Evolutionary conservation across 139 green algal species (phyloP).

Genomic region (Chlamydomonas incerta): DNA sequence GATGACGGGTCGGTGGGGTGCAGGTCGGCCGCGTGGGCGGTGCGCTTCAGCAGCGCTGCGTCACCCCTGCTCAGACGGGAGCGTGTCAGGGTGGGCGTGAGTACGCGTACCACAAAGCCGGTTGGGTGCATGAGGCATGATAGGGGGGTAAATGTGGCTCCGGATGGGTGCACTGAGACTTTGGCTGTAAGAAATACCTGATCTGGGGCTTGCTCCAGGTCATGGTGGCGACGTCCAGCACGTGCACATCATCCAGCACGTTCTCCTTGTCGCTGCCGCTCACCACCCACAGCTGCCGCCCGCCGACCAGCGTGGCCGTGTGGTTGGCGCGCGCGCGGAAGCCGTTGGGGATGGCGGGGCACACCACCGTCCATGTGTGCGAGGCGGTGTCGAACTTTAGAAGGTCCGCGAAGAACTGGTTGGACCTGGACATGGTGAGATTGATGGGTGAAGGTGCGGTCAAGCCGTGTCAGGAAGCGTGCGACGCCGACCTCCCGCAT

Average conservation of each 20-base stretch:
- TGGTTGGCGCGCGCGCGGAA: conserved; percentile 34
- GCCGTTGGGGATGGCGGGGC: conserved; percentile 10
- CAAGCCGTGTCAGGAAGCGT: not conserved
- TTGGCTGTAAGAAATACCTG: no score
- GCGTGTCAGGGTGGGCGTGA: no score
- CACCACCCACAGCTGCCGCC: conserved; percentile 12
- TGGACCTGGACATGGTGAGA: not conserved
- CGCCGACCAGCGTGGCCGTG: conserved; percentile 17
- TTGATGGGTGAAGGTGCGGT: not conserved
- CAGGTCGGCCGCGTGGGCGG: conserved; percentile 27
- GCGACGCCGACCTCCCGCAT: not conserved
- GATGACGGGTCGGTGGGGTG: conserved; percentile 11
- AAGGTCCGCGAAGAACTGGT: conserved; percentile 12
- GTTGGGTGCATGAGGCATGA: no score
- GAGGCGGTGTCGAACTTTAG: not conserved
- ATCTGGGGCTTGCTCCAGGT: conserved; percentile 20
- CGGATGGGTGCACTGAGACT: no score
- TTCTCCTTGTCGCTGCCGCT: conserved; percentile 14
- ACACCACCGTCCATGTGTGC: not conserved
- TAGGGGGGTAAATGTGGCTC: no score
- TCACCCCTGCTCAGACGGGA: conserved; percentile 25
- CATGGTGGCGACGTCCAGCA: not conserved
- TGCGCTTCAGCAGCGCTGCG: not conserved
- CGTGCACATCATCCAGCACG: conserved; percentile 12
- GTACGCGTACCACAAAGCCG: no score